Evolutionary conservation across 257 asterid species (phyloP).

Genomic region (Nicotiana attenuata): DNA sequence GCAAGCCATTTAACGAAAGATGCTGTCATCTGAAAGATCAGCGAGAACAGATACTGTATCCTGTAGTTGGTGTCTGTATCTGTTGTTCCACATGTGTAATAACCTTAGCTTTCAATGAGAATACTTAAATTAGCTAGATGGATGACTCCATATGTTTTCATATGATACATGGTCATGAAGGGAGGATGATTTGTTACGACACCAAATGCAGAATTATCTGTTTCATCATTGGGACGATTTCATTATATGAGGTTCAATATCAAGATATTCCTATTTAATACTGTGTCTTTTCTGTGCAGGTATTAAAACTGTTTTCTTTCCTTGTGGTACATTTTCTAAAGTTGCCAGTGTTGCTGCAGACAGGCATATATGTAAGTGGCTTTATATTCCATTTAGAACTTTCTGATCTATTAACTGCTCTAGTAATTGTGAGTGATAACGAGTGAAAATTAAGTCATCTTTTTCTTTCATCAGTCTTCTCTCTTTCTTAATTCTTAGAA

Average conservation of each 20-base stretch:
- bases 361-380: constrained; percentile 69
- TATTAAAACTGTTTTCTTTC: constrained; percentile 61
- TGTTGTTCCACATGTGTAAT: background rate
- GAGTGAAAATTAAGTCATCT: background rate
- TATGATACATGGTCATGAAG: background rate
- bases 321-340: constrained; percentile 79
- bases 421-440: background rate
- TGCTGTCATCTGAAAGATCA: background rate
- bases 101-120: background rate
- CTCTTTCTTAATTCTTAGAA: background rate
- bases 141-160: background rate
- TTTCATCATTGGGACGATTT: background rate
- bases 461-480: background rate
- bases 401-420: constrained; percentile 1
- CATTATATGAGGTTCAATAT: background rate
- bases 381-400: background rate
- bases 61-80: background rate
- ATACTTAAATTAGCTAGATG: background rate
- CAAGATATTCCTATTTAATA: background rate
- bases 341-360: constrained; percentile 64
- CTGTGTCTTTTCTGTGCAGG: constrained; percentile 41
- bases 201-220: background rate
- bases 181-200: background rate
- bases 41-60: background rate
- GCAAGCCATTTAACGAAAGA: background rate